phyloP scores from a whole-genome alignment of 306 rosid genomes.

The Vicia faba region DNA sequence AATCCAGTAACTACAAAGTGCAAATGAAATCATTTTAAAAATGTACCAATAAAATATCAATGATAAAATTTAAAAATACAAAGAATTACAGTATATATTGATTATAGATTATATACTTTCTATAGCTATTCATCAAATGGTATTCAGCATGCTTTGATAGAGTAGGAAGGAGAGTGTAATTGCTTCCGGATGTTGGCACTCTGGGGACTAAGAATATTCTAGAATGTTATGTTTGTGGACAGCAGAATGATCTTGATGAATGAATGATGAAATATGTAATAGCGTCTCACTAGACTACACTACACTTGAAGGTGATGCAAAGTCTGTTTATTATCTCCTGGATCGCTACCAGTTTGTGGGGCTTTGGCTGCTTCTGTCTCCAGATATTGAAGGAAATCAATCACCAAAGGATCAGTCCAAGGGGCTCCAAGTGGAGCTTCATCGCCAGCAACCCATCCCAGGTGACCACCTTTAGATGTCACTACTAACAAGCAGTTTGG shows the following conservation, averaged over 20 bases:
- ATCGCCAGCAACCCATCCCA: conserved; percentile 95
- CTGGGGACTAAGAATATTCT: conserved; percentile 5
- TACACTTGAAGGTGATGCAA: conserved; percentile 51
- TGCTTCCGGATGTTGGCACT: conserved; percentile 3
- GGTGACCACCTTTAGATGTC: conserved; percentile 93
- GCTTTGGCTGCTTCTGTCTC: conserved; percentile 47
- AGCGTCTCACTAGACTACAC: not conserved
- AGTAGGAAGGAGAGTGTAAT: not conserved
- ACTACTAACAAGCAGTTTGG: conserved; percentile 82
- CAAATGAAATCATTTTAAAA: not conserved
- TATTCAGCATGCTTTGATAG: conserved; percentile 1
- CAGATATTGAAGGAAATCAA: conserved; percentile 76
- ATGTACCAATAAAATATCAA: conserved; percentile 4
- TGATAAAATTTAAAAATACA: not conserved
- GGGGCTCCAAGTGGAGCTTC: conserved; percentile 83
- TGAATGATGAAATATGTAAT: not conserved
- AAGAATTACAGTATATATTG: not conserved
- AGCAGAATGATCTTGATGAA: conserved; percentile 1
- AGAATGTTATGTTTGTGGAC: not conserved
- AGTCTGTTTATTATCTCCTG: conserved; percentile 34
- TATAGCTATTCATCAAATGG: conserved; percentile 2
- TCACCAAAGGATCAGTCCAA: conserved; percentile 84
- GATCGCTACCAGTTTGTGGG: conserved; percentile 16
- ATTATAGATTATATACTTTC: not conserved
- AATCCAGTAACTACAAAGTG: not conserved